A percentile compares a stretch with the other conserved stretches of the same genome.
Evolutionary conservation across 2,329 filamentous ascomycete genomes (phyloP).

Genomic region (Pseudogymnoascus sp.): DNA sequence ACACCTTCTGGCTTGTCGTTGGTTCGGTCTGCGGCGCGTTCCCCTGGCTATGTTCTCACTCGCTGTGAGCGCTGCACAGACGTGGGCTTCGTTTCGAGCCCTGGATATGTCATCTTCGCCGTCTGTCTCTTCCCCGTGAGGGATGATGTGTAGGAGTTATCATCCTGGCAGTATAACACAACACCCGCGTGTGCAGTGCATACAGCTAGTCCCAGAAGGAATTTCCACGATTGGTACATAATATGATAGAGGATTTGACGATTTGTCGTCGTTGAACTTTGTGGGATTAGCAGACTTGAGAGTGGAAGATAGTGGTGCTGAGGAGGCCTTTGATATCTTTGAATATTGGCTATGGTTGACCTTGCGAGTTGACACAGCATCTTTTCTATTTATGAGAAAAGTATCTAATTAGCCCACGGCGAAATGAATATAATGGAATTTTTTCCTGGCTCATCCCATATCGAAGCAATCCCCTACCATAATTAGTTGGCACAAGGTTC

Average conservation of each 20-base stretch:
- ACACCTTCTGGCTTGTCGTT: not conserved
- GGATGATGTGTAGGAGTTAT: not conserved
- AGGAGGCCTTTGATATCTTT: not conserved
- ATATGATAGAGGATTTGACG: not conserved
- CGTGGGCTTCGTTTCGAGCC: not conserved
- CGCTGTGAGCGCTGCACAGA: not conserved
- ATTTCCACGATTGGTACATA: not conserved
- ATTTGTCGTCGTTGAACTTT: not conserved
- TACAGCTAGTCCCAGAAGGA: not conserved
- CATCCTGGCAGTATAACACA: not conserved
- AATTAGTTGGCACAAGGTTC: too few species aligned
- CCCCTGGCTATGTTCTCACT: not conserved
- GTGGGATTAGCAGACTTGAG: not conserved
- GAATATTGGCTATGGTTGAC: not conserved
- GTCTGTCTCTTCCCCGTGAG: not conserved
- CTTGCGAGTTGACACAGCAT: not conserved
- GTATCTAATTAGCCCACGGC: not conserved
- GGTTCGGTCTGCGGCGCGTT: not conserved
- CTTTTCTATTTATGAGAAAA: not conserved
- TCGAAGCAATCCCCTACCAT: too few species aligned
- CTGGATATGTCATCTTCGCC: not conserved
- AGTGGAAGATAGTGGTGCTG: not conserved
- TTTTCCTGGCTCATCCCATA: not conserved
- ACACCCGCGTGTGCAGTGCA: not conserved
- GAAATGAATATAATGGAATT: not conserved